phyloP scores from a whole-genome alignment of 768 basidiomycete genomes.

The Tubosaeta sp. region DNA sequence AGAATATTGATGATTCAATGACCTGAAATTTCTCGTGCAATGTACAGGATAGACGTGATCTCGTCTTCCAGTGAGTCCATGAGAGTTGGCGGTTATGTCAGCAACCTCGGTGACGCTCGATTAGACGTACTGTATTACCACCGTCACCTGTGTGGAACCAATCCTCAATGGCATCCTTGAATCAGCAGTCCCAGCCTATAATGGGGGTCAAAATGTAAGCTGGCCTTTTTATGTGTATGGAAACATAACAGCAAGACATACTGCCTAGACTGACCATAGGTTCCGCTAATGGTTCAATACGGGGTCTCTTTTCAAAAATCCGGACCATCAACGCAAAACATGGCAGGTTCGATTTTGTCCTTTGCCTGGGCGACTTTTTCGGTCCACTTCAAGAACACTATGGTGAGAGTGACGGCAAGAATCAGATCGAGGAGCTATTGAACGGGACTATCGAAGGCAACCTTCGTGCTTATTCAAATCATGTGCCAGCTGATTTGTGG shows the following conservation, averaged over 20 bases:
- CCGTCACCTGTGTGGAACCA: not conserved
- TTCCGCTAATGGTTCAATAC: constrained; percentile 69
- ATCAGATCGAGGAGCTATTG: constrained; percentile 58
- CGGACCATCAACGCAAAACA: constrained; percentile 84
- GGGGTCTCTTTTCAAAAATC: constrained; percentile 75
- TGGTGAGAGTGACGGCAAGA: constrained; percentile 33
- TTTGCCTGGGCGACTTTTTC: constrained; percentile 87
- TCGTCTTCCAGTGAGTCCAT: constrained; percentile 69
- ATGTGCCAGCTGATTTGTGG: constrained; percentile 9
- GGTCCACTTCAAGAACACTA: constrained; percentile 43
- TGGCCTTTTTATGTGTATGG: not conserved
- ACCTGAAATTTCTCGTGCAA: constrained; percentile 91
- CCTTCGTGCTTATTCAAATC: constrained; percentile 4
- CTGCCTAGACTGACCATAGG: constrained; percentile 67
- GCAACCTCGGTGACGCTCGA: not conserved
- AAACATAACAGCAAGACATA: constrained; percentile 1
- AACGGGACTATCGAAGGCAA: constrained; percentile 65
- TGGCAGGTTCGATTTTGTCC: constrained; percentile 83
- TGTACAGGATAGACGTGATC: constrained; percentile 85
- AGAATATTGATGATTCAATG: constrained; percentile 19
- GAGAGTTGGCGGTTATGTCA: constrained; percentile 22
- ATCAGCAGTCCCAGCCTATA: constrained; percentile 2
- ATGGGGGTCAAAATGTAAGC: constrained; percentile 32
- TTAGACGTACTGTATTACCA: not conserved
- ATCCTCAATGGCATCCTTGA: constrained; percentile 21